These are phyloP conservation scores for Taiozyma sp. DNA, from an alignment of 1,139 yeast species.

Conservation along the genomic window DNA sequence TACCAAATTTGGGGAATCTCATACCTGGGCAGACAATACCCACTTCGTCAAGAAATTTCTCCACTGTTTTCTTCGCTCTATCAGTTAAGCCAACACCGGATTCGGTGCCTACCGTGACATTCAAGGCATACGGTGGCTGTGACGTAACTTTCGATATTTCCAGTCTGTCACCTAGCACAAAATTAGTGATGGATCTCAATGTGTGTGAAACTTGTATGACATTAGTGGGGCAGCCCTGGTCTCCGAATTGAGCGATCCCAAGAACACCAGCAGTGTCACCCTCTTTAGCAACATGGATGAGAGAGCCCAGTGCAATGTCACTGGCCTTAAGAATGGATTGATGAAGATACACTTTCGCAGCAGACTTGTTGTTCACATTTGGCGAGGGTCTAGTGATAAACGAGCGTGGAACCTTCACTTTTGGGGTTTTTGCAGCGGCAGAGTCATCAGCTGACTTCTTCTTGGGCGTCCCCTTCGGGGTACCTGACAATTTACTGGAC, in stretches of 20 bases:
- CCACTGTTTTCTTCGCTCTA: constrained; percentile 24
- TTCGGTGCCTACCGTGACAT: constrained; percentile 27
- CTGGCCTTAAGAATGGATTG: constrained; percentile 47
- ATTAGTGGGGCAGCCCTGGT: constrained; percentile 41
- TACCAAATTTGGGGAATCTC: constrained; percentile 23
- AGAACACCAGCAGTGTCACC: constrained; percentile 46
- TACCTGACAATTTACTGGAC: not conserved
- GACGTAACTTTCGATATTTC: constrained; percentile 38
- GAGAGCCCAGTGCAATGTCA: constrained; percentile 50
- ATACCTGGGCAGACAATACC: constrained; percentile 60
- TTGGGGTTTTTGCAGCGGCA: constrained; percentile 23
- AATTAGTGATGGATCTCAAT: constrained; percentile 49
- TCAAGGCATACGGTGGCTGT: constrained; percentile 49
- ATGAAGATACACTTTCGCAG: constrained; percentile 44
- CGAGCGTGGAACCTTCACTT: constrained; percentile 33
- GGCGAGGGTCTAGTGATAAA: constrained; percentile 59
- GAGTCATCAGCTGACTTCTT: constrained; percentile 23
- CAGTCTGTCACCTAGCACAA: constrained; percentile 72
- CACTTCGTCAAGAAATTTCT: constrained; percentile 40
- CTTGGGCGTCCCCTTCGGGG: constrained; percentile 23
- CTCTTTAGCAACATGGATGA: constrained; percentile 46
- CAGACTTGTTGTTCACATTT: constrained; percentile 29
- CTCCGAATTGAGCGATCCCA: constrained; percentile 37
- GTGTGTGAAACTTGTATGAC: constrained; percentile 48
- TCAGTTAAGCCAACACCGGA: constrained; percentile 21